phyloP scores from a whole-genome alignment of 352 stramenopile genomes.

The Globisporangium cylindrosporum region DNA sequence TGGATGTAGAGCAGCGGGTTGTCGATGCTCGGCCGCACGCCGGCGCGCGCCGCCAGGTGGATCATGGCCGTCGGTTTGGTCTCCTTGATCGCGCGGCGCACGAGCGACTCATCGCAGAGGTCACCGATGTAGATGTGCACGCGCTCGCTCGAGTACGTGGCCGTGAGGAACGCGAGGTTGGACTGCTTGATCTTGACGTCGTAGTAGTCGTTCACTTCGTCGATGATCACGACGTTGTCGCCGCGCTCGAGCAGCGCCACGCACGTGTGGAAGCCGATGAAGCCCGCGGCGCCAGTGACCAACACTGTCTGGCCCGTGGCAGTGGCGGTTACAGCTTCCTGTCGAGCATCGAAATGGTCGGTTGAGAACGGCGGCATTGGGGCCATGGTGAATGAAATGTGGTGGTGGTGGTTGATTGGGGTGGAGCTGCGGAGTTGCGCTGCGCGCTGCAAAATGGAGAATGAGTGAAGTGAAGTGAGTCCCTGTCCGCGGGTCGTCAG shows the following conservation, averaged over 20 bases:
- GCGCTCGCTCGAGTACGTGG: conserved; percentile 47
- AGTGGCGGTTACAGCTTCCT: background rate
- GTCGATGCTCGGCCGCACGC: conserved; percentile 96
- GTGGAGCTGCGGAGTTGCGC: background rate
- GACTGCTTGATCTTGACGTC: conserved; percentile 95
- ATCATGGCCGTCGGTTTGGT: conserved; percentile 84
- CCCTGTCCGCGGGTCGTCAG: background rate
- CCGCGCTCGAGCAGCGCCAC: conserved; percentile 82
- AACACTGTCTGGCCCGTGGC: conserved; percentile 14
- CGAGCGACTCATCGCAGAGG: conserved; percentile 93
- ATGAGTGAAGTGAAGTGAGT: background rate
- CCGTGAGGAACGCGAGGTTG: conserved; percentile 89
- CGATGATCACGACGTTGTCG: conserved; percentile 94
- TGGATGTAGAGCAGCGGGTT: conserved; percentile 98
- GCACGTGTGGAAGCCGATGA: conserved; percentile 96
- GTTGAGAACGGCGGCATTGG: background rate
- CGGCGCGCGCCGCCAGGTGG: conserved; percentile 95
- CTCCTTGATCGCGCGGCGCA: conserved; percentile 89
- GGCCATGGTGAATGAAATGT: background rate
- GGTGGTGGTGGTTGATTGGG: too few species aligned
- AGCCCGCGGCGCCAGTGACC: conserved; percentile 96
- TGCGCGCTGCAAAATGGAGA: background rate
- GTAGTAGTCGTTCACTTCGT: conserved; percentile 99
- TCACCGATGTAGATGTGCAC: conserved; percentile 89
- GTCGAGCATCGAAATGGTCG: background rate